Base-by-base conservation (phyloP, 2,329 filamentous ascomycete species). In the Sclerotinia borealis region DNA sequence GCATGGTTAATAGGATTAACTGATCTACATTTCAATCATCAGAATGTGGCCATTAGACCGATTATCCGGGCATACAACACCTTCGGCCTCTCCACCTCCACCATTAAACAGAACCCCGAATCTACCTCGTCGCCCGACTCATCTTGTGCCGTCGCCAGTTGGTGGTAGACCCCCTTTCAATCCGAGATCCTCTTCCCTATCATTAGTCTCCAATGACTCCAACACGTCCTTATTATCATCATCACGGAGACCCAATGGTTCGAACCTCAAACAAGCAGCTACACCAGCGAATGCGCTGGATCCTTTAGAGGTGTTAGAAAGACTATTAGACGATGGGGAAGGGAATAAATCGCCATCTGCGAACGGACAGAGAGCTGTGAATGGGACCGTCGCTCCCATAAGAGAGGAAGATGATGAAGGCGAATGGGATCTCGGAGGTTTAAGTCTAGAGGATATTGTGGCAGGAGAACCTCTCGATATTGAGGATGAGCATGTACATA, bases 41-140 rank as follows among this genome's bases (percentile, higher is more conserved):
- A 61, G 31, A 11, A 96, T 96, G 91, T 96, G 92, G 92, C 47
- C 59, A 55, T 86, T 96, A 74, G 92, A 96, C 79, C 89, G 92
- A 75, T 86, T 96, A 68, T 88, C 89, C 68, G 86, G 83, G 71
- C 87, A 89, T 76, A 83, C 87, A 63, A 86, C 84, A 34, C 66
- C 69, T 27, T 85, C 77, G 66, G 79, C 77, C 68, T 80, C 84
- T 63, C 82, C 84, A 67, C 85, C 85, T 64, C 84, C 86, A 62
- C 79, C 86, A 65, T 81, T 82, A 65, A 86, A 83, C 74, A 86
- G 91, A 74, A 51, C 7, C n/a, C 80, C 88, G 56, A 89, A 91
- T 54, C 82, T 87, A 34, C 83, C 85, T 47, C 83, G 89, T 73
- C 84, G 89, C 58, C 85, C 88, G 15, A 86, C 83, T 73, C 85